Base-by-base conservation (phyloP, 768 basidiomycete species). In the Pisolithus orientalis region DNA sequence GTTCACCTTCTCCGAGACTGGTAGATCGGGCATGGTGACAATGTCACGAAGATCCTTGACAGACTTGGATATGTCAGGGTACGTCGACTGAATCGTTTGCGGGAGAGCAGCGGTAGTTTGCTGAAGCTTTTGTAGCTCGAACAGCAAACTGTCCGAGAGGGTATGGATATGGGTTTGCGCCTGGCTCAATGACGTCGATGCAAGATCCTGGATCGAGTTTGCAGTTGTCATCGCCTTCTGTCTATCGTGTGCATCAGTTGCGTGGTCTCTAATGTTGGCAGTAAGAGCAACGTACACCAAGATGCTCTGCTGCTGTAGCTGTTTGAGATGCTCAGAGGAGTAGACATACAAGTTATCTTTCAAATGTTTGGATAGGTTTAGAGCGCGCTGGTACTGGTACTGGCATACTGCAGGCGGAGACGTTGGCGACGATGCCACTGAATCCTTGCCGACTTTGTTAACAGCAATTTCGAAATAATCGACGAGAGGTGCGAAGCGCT, bases 351-450 rank as follows among this genome's bases (percentile, higher is more conserved):
- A 60, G 60, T 84, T 79, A 57, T 82, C 81, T 54, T 75, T 76
- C 54, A 89, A 72, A 39, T 80, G 79, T 59, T 75, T 78, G 31
- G 87, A 84, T 47, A 92, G 77, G 37, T 75, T 73, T 55, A 80
- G 73, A 44, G 79, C 87, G 44, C 89, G 87, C 64, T 88, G 86
- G 61, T 88, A 87, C 69, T 91, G 90, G 59, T 81, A 87, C 65
- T 86, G 79, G 43, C 77, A 70, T 57, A 83, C 78, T 10, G 76
- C 72, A n/a, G 77, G 63, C 14, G 68, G 65, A 25, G 80, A 72
- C 1, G 75, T 72, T 10, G 78, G 70, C 5, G 72, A 71, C 29
- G 79, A 71, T 6, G 74, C 64, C 16, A 72, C 73, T 32, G 77
- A 75, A 45, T 80, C 78, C 44, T 72, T 70, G 44, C 68, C 64